Percentiles rank a stretch among this genome's conserved stretches.
phyloP scores from a whole-genome alignment of 345 rosid genomes.

The Melaleuca quinquenervia region DNA sequence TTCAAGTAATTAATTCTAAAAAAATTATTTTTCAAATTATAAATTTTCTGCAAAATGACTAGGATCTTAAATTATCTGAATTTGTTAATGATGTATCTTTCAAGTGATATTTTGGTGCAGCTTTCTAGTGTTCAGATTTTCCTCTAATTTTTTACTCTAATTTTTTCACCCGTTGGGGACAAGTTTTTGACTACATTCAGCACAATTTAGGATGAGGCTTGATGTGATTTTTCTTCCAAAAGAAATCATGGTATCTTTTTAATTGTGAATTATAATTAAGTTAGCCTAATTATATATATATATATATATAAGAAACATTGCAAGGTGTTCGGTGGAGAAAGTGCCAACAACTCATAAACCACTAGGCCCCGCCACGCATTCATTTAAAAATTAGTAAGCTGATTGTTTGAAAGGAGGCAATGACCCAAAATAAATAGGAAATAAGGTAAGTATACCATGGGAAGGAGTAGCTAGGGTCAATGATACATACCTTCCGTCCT shows the following conservation, averaged over 20 bases:
- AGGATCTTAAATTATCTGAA: too few relatives aligned
- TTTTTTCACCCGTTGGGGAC: neutral
- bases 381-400: neutral
- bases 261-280: neutral
- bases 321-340: neutral
- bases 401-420: neutral
- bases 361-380: rapidly evolving
- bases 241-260: rapidly evolving
- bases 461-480: neutral
- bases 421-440: too few relatives aligned
- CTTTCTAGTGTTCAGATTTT: too few relatives aligned
- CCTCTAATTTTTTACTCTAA: too few relatives aligned
- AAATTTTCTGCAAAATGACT: too few relatives aligned
- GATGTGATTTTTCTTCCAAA: neutral
- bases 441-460: neutral
- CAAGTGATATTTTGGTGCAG: too few relatives aligned
- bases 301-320: neutral
- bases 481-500: too few relatives aligned
- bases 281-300: neutral
- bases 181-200: rapidly evolving
- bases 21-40: too few relatives aligned
- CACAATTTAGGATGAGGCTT: neutral
- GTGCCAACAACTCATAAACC: neutral
- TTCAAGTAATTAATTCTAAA: too few relatives aligned
- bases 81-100: too few relatives aligned